phyloP scores from a whole-genome alignment of 768 basidiomycete genomes.

The Lactarius evosmus region DNA sequence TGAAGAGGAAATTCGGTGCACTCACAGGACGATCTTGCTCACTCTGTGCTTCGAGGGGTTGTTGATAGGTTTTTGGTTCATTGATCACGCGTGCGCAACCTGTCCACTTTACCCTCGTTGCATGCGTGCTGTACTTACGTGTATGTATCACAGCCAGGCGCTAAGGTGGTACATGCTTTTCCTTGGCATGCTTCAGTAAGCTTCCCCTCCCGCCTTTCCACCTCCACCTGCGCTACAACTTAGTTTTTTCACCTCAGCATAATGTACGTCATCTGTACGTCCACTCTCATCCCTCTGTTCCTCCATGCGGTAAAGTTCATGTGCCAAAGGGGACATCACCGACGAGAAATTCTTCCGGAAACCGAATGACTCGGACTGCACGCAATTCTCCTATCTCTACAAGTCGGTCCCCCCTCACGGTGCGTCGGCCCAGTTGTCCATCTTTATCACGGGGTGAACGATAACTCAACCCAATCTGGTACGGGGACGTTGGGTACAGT shows the following conservation, averaged over 20 bases:
- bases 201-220: not conserved
- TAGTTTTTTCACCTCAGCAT: conserved; percentile 43
- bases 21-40: conserved; percentile 72
- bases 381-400: conserved; percentile 79
- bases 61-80: conserved; percentile 92
- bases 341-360: conserved; percentile 96
- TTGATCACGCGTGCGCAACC: conserved; percentile 76
- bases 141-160: conserved; percentile 51
- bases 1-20: not conserved
- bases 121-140: conserved; percentile 10
- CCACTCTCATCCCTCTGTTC: not conserved
- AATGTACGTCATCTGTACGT: conserved; percentile 84
- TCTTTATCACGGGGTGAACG: not conserved
- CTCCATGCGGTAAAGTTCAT: not conserved
- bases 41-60: conserved; percentile 81
- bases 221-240: conserved; percentile 22
- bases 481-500: conserved; percentile 41
- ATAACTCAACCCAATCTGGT: not conserved
- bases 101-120: conserved; percentile 9
- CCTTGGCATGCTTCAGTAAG: conserved; percentile 79
- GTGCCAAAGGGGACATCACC: conserved; percentile 75
- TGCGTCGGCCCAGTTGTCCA: conserved; percentile 37
- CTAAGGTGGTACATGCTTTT: conserved; percentile 83
- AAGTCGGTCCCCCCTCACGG: conserved; percentile 70
- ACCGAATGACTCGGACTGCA: conserved; percentile 88